Conservation (phyloP, 805 yeast genomes). For the Monosporozyma servazzii region DNA sequence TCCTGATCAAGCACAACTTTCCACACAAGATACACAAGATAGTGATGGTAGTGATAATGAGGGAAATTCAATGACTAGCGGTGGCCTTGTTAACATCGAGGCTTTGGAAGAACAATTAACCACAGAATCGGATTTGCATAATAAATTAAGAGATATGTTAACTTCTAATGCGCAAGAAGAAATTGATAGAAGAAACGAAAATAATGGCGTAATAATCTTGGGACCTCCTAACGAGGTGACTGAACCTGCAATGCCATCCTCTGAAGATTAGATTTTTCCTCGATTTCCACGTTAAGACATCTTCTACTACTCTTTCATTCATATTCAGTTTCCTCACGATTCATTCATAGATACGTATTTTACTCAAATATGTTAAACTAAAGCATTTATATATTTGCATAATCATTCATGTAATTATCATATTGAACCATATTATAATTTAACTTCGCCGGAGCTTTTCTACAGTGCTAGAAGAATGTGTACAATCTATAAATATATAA, state of each 20-base stretch:
- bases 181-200: constrained; percentile 20
- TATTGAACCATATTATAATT: background rate
- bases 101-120: constrained; percentile 17
- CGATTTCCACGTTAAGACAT: background rate
- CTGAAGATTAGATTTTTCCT: background rate
- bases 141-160: constrained; percentile 22
- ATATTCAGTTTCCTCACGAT: background rate
- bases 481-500: too few species aligned
- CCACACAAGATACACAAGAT: background rate
- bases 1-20: constrained; percentile 2
- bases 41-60: background rate
- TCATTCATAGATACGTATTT: background rate
- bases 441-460: background rate
- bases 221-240: constrained; percentile 19
- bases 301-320: background rate
- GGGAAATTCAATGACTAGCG: constrained; percentile 3
- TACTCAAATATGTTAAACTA: background rate
- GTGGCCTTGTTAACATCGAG: constrained; percentile 16
- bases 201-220: constrained; percentile 28
- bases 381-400: background rate
- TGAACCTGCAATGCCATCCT: background rate
- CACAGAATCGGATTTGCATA: constrained; percentile 25
- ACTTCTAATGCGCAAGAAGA: constrained; percentile 20
- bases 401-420: background rate
- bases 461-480: too few species aligned